These are phyloP conservation scores for Manihot esculenta DNA, from an alignment of 441 rosid species.

Conservation along the genomic window DNA sequence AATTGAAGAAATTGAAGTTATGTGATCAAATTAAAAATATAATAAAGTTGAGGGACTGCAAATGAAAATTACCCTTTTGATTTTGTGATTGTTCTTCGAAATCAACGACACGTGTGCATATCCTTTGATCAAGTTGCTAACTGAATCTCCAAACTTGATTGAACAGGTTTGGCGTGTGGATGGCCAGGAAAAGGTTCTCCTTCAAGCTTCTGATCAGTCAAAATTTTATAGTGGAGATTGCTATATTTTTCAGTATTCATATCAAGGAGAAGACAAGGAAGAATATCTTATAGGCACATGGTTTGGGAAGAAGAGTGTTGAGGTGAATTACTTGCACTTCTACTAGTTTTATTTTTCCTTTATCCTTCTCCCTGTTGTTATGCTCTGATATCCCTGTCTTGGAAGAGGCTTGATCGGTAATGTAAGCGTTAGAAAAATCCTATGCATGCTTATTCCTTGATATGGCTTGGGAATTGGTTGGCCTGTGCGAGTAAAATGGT, in stretches of 20 bases:
- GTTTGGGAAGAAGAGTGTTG: constrained; percentile 87
- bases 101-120: constrained; percentile 7
- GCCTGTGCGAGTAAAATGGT: neutral
- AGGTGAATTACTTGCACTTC: constrained; percentile 45
- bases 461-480: neutral
- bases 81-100: neutral
- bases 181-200: constrained; percentile 65
- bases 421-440: neutral
- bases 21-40: too few species aligned
- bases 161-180: constrained; percentile 87
- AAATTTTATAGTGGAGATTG: constrained; percentile 90
- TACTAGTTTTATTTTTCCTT: neutral
- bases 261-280: constrained; percentile 88
- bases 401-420: neutral
- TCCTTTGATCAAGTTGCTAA: constrained; percentile 12
- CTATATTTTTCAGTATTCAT: constrained; percentile 78
- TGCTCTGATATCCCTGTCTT: neutral
- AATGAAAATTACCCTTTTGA: too few species aligned
- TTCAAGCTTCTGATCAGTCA: constrained; percentile 76
- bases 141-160: constrained; percentile 16
- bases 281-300: constrained; percentile 92
- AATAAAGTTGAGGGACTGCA: too few species aligned
- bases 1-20: too few species aligned
- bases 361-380: neutral
- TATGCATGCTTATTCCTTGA: neutral